phyloP scores from a whole-genome alignment of 73 alveolate species.

The Diophrys appendiculata region DNA sequence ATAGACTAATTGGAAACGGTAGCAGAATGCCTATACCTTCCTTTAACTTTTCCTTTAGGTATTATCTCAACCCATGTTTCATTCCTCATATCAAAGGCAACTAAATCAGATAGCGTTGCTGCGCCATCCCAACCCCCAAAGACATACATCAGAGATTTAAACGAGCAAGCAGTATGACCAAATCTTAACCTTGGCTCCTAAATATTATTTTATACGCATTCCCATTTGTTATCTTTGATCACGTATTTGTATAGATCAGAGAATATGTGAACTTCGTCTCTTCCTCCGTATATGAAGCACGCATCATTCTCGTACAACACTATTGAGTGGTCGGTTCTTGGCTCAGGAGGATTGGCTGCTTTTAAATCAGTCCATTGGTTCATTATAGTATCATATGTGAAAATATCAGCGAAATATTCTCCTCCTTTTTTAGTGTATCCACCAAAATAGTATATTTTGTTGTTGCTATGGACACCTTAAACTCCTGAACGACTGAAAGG shows the following conservation, averaged over 20 bases:
- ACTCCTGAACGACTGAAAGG: constrained; percentile 58
- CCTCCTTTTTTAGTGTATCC: constrained; percentile 90
- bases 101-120: constrained; percentile 77
- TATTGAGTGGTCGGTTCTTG: constrained; percentile 71
- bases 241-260: constrained; percentile 25
- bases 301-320: constrained; percentile 18
- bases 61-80: constrained; percentile 65
- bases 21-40: constrained; percentile 79
- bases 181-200: constrained; percentile 71
- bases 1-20: constrained; percentile 41
- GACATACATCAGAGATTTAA: constrained; percentile 69
- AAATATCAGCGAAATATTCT: constrained; percentile 90
- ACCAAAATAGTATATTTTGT: constrained; percentile 68
- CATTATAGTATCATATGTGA: constrained; percentile 44
- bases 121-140: constrained; percentile 98
- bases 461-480: constrained; percentile 16
- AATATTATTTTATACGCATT: constrained; percentile 1
- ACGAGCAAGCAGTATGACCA: constrained; percentile 88
- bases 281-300: constrained; percentile 66
- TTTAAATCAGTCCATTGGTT: constrained; percentile 36
- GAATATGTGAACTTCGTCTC: constrained; percentile 58
- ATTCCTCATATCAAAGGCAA: constrained; percentile 67
- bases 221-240: constrained; percentile 28
- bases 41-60: constrained; percentile 48
- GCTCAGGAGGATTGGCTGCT: constrained; percentile 24